Conservation (phyloP, 1,139 yeast genomes). For the Debaryomyces udenii region DNA sequence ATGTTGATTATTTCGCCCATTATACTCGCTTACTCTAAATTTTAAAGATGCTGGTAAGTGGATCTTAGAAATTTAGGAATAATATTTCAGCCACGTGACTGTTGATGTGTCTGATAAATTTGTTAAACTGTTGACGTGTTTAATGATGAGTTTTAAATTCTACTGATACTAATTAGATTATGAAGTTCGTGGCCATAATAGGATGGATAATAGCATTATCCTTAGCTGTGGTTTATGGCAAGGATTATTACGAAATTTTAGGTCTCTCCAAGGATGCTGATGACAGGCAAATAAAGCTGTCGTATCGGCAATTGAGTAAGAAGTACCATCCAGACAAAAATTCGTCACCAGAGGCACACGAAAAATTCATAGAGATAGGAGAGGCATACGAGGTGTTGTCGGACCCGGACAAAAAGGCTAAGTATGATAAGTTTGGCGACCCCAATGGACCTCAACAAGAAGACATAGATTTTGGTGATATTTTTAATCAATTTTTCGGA, state of each 20-base stretch:
- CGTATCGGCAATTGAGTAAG: slow-evolving; percentile 81
- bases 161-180: not conserved
- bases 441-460: slow-evolving; percentile 63
- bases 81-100: slow-evolving; percentile 20
- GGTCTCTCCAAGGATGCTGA: slow-evolving; percentile 71
- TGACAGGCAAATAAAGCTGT: slow-evolving; percentile 83
- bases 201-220: slow-evolving; percentile 5
- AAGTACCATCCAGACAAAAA: slow-evolving; percentile 96
- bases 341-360: slow-evolving; percentile 78
- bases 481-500: slow-evolving; percentile 77
- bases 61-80: not conserved
- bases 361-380: slow-evolving; percentile 85
- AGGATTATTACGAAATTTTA: slow-evolving; percentile 48
- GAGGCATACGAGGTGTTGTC: slow-evolving; percentile 90
- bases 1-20: slow-evolving; percentile 77
- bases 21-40: not conserved
- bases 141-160: slow-evolving; percentile 1
- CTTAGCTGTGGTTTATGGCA: slow-evolving; percentile 12
- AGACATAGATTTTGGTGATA: slow-evolving; percentile 62
- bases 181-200: slow-evolving; percentile 3
- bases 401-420: slow-evolving; percentile 69
- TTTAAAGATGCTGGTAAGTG: not conserved
- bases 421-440: slow-evolving; percentile 81
- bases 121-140: slow-evolving; percentile 11
- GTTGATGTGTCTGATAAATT: not conserved